A percentile compares a stretch with the other conserved stretches of the same genome.
Evolutionary conservation across 257 asterid genomes (phyloP).

Genomic region (Asclepias syriaca): DNA sequence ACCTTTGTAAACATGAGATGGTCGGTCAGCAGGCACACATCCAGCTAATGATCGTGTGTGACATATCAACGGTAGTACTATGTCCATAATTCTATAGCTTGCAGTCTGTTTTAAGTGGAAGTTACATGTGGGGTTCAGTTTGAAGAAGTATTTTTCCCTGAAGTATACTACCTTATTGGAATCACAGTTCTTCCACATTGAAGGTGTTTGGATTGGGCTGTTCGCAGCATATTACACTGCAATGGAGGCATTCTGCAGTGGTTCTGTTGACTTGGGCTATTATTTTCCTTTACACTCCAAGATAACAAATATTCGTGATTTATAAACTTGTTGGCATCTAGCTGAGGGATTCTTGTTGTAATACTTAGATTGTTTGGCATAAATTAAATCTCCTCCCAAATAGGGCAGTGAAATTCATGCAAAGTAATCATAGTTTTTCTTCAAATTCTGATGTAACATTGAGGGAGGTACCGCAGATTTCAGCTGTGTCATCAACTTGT

Average conservation of each 20-base stretch:
- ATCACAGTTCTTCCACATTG: not conserved
- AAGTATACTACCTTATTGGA: not conserved
- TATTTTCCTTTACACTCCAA: not conserved
- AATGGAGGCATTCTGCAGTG: not conserved
- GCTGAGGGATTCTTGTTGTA: not conserved
- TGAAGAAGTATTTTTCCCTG: not conserved
- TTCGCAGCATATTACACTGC: not conserved
- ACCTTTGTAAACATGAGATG: constrained; percentile 27
- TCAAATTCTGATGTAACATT: not conserved
- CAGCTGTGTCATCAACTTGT: too few species aligned
- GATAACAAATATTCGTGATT: not conserved
- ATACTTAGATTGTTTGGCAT: not conserved
- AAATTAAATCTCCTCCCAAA: not conserved
- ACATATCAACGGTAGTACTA: not conserved
- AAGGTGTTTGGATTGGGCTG: not conserved
- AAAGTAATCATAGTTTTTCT: not conserved
- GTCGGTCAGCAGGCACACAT: too few species aligned
- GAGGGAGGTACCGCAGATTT: not conserved
- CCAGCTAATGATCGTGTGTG: not conserved
- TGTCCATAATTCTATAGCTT: not conserved
- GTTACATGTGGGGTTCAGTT: not conserved
- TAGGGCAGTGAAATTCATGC: not conserved
- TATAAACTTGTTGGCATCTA: not conserved
- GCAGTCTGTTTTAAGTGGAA: not conserved
- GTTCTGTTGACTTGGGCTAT: not conserved